Conservation (phyloP, 495 filamentous ascomycete genomes). For the Xylaria castorea region DNA sequence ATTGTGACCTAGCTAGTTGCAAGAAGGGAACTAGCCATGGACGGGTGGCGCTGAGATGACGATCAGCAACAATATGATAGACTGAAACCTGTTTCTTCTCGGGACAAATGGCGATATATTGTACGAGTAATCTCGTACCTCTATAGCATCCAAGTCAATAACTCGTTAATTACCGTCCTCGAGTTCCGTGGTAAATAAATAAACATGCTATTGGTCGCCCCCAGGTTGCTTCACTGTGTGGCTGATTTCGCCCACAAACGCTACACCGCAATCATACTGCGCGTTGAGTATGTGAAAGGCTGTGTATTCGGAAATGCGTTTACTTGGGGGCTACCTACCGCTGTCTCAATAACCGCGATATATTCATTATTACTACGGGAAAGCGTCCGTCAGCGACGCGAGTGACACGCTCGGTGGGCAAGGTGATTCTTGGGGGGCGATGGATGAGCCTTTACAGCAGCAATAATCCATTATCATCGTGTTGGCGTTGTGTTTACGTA, state of each 20-base stretch:
- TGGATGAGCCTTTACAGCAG: neutral
- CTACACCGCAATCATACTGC: slow-evolving; percentile 9
- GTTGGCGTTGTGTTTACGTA: neutral
- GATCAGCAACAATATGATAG: neutral
- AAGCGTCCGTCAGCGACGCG: neutral
- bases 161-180: neutral
- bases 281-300: neutral
- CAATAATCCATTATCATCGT: neutral
- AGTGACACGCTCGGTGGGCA: neutral
- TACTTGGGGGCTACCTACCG: neutral
- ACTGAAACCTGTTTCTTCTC: neutral
- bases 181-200: slow-evolving; percentile 5
- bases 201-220: slow-evolving; percentile 20
- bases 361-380: slow-evolving; percentile 4
- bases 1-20: neutral
- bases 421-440: neutral
- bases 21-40: neutral
- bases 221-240: slow-evolving; percentile 17
- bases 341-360: neutral
- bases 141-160: neutral
- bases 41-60: neutral
- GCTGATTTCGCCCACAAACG: neutral
- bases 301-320: neutral
- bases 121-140: neutral
- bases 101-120: neutral